A percentile compares a stretch with the other conserved stretches of the same genome.
These are phyloP conservation scores for Hordeum marinum DNA, from an alignment of 176 grass and related monocot species.

Conservation along the genomic window DNA sequence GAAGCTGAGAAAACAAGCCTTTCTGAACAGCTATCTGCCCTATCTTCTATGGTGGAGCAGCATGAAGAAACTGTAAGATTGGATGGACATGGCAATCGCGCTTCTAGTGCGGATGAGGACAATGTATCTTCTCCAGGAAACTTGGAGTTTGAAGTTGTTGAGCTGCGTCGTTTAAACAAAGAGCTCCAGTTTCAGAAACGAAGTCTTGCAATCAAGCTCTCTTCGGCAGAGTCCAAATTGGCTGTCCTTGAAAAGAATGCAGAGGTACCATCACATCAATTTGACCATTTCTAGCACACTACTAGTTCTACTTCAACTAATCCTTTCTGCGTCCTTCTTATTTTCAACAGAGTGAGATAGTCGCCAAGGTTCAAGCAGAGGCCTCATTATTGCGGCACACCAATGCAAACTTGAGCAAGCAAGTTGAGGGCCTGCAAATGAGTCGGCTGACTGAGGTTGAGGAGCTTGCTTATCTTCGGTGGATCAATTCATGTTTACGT, in stretches of 20 bases:
- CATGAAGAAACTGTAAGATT: constrained; percentile 46
- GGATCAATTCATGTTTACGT: constrained; percentile 96
- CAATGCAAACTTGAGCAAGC: constrained; percentile 89
- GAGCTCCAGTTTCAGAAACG: constrained; percentile 95
- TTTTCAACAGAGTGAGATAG: constrained; percentile 68
- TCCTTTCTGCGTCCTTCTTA: constrained; percentile 3
- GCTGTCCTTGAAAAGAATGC: constrained; percentile 63
- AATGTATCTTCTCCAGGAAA: constrained; percentile 49
- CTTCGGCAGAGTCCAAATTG: constrained; percentile 93
- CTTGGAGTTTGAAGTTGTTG: constrained; percentile 82
- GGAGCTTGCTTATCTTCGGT: constrained; percentile 97
- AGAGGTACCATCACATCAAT: constrained; percentile 61
- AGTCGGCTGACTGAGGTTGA: constrained; percentile 93
- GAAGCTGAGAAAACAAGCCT: constrained; percentile 73
- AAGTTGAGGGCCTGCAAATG: constrained; percentile 97
- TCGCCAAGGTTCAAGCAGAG: constrained; percentile 95
- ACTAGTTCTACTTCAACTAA: constrained; percentile 11
- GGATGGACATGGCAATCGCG: constrained; percentile 29
- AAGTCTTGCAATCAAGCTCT: constrained; percentile 79
- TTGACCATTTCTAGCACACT: constrained; percentile 6
- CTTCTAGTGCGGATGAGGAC: constrained; percentile 11
- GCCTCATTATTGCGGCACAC: constrained; percentile 77
- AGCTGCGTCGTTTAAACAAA: constrained; percentile 85
- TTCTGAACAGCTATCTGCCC: constrained; percentile 58
- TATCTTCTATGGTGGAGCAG: constrained; percentile 54